Evolutionary conservation across 805 yeast species (phyloP).

Genomic region (Priceomyces haplophilus): DNA sequence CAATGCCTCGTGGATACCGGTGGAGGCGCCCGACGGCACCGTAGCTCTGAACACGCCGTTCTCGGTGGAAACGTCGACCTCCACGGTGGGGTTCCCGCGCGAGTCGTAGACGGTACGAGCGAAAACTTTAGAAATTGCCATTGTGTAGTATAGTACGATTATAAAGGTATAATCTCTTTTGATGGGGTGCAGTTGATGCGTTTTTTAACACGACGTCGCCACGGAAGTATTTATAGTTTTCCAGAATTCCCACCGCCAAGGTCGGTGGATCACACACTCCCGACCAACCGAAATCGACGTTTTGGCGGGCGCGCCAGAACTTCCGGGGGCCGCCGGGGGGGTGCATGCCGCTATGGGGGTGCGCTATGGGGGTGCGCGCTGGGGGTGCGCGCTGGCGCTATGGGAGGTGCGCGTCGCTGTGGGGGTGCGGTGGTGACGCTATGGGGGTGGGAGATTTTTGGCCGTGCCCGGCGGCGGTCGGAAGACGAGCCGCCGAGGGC

Average conservation of each 20-base stretch:
- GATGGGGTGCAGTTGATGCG: conserved; percentile 1
- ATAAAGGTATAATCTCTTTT: background rate
- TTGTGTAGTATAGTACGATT: conserved; percentile 24
- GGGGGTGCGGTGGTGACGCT: too few species aligned
- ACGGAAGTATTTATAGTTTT: conserved; percentile 5
- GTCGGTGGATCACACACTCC: conserved; percentile 24
- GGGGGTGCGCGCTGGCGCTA: too few species aligned
- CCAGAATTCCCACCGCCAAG: conserved; percentile 2
- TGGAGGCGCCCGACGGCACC: conserved; percentile 99
- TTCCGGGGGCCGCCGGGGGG: too few species aligned
- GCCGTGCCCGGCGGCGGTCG: too few species aligned
- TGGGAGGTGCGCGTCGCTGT: too few species aligned
- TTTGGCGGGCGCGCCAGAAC: too few species aligned
- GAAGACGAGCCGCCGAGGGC: too few species aligned
- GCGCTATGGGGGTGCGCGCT: too few species aligned
- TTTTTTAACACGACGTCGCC: background rate
- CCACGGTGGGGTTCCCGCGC: conserved; percentile 99
- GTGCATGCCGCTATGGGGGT: too few species aligned
- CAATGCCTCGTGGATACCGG: conserved; percentile 97
- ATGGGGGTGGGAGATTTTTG: too few species aligned
- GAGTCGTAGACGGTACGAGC: conserved; percentile 99
- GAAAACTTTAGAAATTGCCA: conserved; percentile 84
- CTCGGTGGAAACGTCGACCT: conserved; percentile 92
- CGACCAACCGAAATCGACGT: conserved; percentile 21
- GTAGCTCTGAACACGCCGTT: conserved; percentile 94